phyloP scores from a whole-genome alignment of 345 rosid genomes.

The Ceriops tagal region DNA sequence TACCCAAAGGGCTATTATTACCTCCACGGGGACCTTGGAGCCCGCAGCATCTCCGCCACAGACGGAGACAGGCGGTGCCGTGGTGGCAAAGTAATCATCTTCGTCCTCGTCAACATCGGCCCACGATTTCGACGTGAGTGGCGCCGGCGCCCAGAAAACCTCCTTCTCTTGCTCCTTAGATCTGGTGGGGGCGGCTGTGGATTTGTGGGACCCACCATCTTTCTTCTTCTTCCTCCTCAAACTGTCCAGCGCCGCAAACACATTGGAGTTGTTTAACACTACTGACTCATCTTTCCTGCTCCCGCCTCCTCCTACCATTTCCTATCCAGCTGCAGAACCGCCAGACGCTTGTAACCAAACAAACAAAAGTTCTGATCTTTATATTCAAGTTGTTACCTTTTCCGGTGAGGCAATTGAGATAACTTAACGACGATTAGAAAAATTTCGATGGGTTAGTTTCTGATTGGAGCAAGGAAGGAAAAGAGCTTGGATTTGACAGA shows the following conservation, averaged over 20 bases:
- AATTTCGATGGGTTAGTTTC: neutral
- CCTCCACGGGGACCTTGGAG: neutral
- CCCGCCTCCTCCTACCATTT: slow-evolving; percentile 46
- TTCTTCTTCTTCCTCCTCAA: slow-evolving; percentile 60
- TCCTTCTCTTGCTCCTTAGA: slow-evolving; percentile 38
- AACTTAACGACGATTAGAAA: neutral
- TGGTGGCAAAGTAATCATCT: slow-evolving; percentile 52
- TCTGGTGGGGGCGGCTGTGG: slow-evolving; percentile 16
- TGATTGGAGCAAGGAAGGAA: neutral
- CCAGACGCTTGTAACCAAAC: neutral
- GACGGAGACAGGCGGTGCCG: slow-evolving; percentile 42
- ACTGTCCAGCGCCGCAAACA: slow-evolving; percentile 56
- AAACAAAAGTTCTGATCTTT: neutral
- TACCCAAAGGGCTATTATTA: neutral
- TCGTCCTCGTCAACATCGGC: slow-evolving; percentile 56
- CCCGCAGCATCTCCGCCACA: slow-evolving; percentile 30
- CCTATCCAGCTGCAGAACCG: neutral
- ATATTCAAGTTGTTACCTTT: neutral
- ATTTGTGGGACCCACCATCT: slow-evolving; percentile 22
- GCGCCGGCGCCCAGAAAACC: slow-evolving; percentile 54
- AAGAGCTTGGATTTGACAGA: neutral
- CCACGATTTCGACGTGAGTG: slow-evolving; percentile 48
- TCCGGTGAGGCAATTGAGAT: neutral
- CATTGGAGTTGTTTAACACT: slow-evolving; percentile 48
- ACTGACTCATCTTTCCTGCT: slow-evolving; percentile 51